phyloP scores from a whole-genome alignment of 805 yeast genomes.

The Jamesozyma jinghongensis region DNA sequence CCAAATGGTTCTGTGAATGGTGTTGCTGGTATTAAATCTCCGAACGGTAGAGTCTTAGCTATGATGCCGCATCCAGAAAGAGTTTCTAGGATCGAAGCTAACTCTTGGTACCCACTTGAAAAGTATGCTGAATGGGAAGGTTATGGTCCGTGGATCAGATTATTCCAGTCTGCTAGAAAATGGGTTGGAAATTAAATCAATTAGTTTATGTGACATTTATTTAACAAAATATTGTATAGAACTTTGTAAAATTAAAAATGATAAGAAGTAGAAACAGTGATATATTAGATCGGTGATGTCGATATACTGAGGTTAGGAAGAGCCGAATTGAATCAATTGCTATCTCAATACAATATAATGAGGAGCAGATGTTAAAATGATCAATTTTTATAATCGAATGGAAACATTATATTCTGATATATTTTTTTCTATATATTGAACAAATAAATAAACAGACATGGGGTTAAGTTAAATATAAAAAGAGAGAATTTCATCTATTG shows the following conservation, averaged over 20 bases:
- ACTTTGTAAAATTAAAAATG: background rate
- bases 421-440: too few species aligned
- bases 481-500: background rate
- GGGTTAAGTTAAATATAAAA: background rate
- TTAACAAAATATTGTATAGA: background rate
- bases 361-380: too few species aligned
- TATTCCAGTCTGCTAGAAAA: conserved; percentile 85
- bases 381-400: too few species aligned
- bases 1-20: conserved; percentile 95
- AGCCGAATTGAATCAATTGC: too few species aligned
- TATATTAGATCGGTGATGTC: too few species aligned
- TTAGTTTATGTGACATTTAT: background rate
- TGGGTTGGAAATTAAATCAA: conserved; percentile 58
- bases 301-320: too few species aligned
- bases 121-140: conserved; percentile 58
- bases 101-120: conserved; percentile 80
- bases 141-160: conserved; percentile 90
- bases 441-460: too few species aligned
- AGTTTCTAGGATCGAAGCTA: conserved; percentile 75
- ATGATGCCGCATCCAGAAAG: conserved; percentile 99
- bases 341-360: too few species aligned
- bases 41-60: conserved; percentile 91
- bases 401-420: too few species aligned
- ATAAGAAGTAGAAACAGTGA: too few species aligned
- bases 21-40: conserved; percentile 83